Percentiles rank a stretch among this genome's conserved stretches.
Conservation (phyloP, 352 stramenopile genomes). For the Phytopythium montanum region DNA sequence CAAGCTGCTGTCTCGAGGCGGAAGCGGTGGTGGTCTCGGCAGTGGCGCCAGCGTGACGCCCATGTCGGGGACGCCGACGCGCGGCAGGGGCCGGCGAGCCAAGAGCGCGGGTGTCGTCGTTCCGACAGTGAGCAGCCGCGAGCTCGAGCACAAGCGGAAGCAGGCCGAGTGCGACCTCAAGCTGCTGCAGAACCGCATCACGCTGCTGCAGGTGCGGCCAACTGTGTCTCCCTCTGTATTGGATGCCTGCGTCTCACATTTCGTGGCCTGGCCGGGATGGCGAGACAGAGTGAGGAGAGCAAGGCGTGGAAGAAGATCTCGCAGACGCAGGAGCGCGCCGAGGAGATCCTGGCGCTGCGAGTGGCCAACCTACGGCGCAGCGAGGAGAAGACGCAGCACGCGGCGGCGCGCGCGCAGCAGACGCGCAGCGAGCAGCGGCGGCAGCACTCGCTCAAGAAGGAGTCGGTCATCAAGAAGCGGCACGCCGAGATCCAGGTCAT, state of each 20-base stretch:
- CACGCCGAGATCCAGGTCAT: conserved; percentile 70
- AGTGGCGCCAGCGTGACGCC: background rate
- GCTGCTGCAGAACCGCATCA: conserved; percentile 69
- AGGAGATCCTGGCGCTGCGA: conserved; percentile 66
- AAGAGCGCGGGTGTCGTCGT: conserved; percentile 36
- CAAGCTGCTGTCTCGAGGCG: conserved; percentile 22
- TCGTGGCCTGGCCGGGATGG: too few species aligned
- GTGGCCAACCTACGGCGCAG: conserved; percentile 44
- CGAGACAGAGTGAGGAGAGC: conserved; percentile 53
- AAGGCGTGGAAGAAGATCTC: conserved; percentile 81
- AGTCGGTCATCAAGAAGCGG: conserved; percentile 74
- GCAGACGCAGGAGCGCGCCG: conserved; percentile 67
- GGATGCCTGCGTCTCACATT: too few species aligned
- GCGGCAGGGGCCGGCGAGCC: conserved; percentile 17
- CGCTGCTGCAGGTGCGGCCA: conserved; percentile 44
- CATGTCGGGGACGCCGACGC: background rate
- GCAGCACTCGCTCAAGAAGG: conserved; percentile 60
- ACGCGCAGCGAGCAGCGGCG: conserved; percentile 48
- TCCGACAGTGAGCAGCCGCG: conserved; percentile 43
- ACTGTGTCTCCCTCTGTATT: too few species aligned
- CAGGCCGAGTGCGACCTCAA: conserved; percentile 72
- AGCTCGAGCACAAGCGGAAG: conserved; percentile 66
- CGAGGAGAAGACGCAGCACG: conserved; percentile 40
- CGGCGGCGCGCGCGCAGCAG: conserved; percentile 36
- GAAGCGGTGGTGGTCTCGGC: background rate